Percentiles rank a stretch among this genome's conserved stretches.
Conservation (phyloP, 2,329 filamentous ascomycete species). For the Fusarium newnesense region DNA sequence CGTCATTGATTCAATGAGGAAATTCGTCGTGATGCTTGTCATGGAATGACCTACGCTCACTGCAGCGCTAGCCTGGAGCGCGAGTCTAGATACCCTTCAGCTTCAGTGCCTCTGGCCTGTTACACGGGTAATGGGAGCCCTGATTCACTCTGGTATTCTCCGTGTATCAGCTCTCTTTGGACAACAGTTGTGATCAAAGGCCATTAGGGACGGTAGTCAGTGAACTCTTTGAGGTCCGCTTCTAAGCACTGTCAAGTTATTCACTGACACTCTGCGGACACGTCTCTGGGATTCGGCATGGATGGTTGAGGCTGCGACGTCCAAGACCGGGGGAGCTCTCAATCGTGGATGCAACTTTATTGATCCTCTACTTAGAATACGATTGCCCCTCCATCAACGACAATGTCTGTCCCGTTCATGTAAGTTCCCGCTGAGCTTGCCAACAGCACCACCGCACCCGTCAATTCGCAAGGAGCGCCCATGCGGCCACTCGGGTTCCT, state of each 20-base stretch:
- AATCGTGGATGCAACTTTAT: background rate
- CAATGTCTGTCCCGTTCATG: background rate
- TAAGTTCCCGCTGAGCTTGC: background rate
- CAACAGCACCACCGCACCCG: background rate
- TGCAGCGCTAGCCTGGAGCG: background rate
- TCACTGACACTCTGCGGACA: background rate
- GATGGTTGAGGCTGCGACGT: background rate
- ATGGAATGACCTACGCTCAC: background rate
- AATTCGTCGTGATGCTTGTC: background rate
- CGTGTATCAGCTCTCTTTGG: background rate
- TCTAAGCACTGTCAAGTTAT: background rate
- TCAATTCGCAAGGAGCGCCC: background rate
- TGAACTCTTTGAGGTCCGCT: too few species aligned
- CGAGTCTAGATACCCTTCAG: background rate
- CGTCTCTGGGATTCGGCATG: too few species aligned
- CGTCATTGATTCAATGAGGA: background rate
- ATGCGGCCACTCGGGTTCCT: background rate
- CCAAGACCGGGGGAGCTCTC: background rate
- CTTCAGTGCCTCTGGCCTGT: too few species aligned
- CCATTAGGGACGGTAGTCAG: too few species aligned
- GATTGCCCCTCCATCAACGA: background rate
- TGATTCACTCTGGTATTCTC: background rate
- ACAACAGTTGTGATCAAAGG: background rate
- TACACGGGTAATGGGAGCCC: background rate
- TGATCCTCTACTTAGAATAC: background rate